These are phyloP conservation scores for Gliomastix tumulicola DNA, from an alignment of 2,329 filamentous ascomycete genomes.

Conservation along the genomic window DNA sequence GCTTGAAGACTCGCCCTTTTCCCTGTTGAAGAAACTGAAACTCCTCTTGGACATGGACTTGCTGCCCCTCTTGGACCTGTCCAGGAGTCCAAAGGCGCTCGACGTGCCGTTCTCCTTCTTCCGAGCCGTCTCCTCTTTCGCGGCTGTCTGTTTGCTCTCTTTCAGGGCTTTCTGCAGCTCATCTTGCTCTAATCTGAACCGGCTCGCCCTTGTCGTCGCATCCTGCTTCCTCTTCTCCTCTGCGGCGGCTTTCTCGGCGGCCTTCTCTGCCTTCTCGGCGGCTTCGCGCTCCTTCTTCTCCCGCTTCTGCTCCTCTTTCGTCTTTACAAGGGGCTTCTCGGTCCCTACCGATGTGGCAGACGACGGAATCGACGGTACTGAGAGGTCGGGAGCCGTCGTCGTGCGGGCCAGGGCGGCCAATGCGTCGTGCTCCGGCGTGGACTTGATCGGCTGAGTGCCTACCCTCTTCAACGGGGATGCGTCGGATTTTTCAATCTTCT, in stretches of 20 bases:
- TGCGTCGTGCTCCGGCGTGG: slow-evolving; percentile 39
- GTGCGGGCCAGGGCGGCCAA: slow-evolving; percentile 59
- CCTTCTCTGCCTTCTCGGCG: slow-evolving; percentile 49
- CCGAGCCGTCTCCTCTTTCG: slow-evolving; percentile 37
- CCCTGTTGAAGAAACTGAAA: slow-evolving; percentile 52
- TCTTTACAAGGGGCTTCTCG: slow-evolving; percentile 9
- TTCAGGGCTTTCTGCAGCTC: slow-evolving; percentile 59
- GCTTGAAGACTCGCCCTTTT: slow-evolving; percentile 17
- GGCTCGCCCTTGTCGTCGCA: slow-evolving; percentile 24
- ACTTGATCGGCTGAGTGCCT: no score
- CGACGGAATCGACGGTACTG: slow-evolving; percentile 7
- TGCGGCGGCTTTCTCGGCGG: slow-evolving; percentile 42
- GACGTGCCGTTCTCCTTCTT: slow-evolving; percentile 31
- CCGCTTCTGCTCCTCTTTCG: slow-evolving; percentile 56
- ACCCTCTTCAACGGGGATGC: no score
- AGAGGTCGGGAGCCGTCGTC: slow-evolving; percentile 48
- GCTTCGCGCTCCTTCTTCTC: slow-evolving; percentile 62
- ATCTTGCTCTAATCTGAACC: slow-evolving; percentile 27
- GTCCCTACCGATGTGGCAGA: no score
- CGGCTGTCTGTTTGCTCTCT: slow-evolving; percentile 56
- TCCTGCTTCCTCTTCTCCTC: slow-evolving; percentile 27
- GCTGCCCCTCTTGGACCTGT: slow-evolving; percentile 62
- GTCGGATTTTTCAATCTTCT: slow-evolving; percentile 33
- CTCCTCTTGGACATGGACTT: slow-evolving; percentile 76
- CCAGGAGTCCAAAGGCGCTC: slow-evolving; percentile 44